phyloP scores from a whole-genome alignment of 2,329 filamentous ascomycete species.

The Cladosporium halotolerans region DNA sequence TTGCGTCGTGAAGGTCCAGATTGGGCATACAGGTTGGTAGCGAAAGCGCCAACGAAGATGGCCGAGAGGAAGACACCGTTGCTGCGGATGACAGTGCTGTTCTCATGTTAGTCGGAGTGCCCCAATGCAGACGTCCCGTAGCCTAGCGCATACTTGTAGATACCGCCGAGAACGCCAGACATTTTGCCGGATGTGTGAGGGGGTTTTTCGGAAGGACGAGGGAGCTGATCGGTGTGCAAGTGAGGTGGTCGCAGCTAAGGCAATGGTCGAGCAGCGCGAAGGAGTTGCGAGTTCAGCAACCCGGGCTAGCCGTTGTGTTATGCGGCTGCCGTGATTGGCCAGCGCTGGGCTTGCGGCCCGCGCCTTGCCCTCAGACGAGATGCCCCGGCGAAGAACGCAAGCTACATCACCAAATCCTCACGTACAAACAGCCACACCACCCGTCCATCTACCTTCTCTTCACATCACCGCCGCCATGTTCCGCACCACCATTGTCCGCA shows the following conservation, averaged over 20 bases:
- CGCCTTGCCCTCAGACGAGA: not conserved
- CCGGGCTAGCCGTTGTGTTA: too few species aligned
- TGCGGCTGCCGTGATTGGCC: too few species aligned
- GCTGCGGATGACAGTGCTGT: slow-evolving; percentile 73
- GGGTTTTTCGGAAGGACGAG: not conserved
- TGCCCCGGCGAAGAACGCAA: not conserved
- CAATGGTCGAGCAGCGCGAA: slow-evolving; percentile 4
- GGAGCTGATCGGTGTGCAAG: not conserved
- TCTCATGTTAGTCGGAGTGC: slow-evolving; percentile 22
- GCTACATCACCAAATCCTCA: slow-evolving; percentile 11
- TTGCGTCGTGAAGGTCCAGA: not conserved
- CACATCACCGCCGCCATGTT: slow-evolving; percentile 61
- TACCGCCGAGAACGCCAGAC: slow-evolving; percentile 50
- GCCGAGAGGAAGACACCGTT: slow-evolving; percentile 83
- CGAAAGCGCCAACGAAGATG: slow-evolving; percentile 84
- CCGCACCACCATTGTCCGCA: slow-evolving; percentile 77
- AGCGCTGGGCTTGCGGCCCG: too few species aligned
- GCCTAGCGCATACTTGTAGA: slow-evolving; percentile 47
- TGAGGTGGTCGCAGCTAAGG: not conserved
- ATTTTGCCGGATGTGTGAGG: slow-evolving; percentile 41
- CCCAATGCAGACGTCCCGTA: not conserved
- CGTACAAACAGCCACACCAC: slow-evolving; percentile 10
- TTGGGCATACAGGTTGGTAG: slow-evolving; percentile 75
- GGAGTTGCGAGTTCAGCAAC: not conserved
- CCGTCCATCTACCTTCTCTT: not conserved